Conservation (phyloP, 2,329 filamentous ascomycete species). For the Epichloe sylvatica region DNA sequence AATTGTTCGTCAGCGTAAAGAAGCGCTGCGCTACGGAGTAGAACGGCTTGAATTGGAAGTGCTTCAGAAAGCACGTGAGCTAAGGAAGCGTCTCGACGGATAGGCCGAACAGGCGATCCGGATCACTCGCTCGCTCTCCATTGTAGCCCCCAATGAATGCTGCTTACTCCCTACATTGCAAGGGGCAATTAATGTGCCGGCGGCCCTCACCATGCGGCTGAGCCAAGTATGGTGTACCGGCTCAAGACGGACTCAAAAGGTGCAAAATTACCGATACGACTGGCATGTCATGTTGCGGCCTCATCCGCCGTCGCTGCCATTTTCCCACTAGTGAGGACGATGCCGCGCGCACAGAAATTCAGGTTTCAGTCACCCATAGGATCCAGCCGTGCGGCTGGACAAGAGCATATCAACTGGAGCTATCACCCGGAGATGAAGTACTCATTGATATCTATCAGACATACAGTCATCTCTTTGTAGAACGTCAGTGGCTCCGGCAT, state of each 20-base stretch:
- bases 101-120: constrained; percentile 5
- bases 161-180: not conserved
- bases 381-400: not conserved
- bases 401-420: not conserved
- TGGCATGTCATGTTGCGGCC: not conserved
- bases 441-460: not conserved
- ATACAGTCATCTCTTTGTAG: not conserved
- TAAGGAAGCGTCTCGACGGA: constrained; percentile 35
- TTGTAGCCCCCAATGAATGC: not conserved
- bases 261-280: not conserved
- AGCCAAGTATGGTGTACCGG: not conserved
- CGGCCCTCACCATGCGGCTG: not conserved
- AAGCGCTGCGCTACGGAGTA: constrained; percentile 73
- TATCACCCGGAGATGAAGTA: not conserved
- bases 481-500: too few species aligned
- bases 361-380: not conserved
- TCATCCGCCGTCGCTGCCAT: not conserved
- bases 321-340: not conserved
- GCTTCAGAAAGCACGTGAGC: constrained; percentile 54
- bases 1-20: constrained; percentile 65
- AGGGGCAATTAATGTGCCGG: not conserved
- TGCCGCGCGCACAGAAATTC: not conserved
- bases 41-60: constrained; percentile 76
- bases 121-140: not conserved
- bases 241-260: not conserved